Percentiles rank a stretch among this genome's conserved stretches.
phyloP scores from a whole-genome alignment of 352 stramenopile species.

The Phytophthora megakarya region DNA sequence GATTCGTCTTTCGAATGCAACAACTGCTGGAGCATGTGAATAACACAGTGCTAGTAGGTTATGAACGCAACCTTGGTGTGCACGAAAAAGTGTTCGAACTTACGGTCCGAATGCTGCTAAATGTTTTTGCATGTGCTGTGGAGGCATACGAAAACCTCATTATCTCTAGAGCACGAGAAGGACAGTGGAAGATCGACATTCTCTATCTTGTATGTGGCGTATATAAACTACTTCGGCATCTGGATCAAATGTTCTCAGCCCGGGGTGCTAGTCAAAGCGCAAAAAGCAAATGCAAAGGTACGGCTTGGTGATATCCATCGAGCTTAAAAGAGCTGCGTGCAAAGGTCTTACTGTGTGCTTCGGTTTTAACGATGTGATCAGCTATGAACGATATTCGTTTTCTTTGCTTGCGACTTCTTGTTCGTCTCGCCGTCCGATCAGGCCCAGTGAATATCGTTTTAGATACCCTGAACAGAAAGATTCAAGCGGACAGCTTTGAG shows the following conservation, averaged over 20 bases:
- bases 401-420: conserved; percentile 57
- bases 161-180: conserved; percentile 45
- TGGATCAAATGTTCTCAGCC: conserved; percentile 61
- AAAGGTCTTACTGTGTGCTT: conserved; percentile 1
- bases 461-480: conserved; percentile 40
- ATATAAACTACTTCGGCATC: conserved; percentile 49
- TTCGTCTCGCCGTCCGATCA: conserved; percentile 48
- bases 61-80: conserved; percentile 57
- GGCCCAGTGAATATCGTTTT: conserved; percentile 45
- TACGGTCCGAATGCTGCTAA: conserved; percentile 52
- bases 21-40: conserved; percentile 50
- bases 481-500: conserved; percentile 37
- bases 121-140: conserved; percentile 47
- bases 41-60: conserved; percentile 45
- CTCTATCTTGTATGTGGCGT: conserved; percentile 69
- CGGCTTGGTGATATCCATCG: not conserved
- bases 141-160: conserved; percentile 55
- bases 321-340: not conserved
- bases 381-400: conserved; percentile 51
- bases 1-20: conserved; percentile 55
- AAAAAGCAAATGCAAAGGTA: conserved; percentile 46
- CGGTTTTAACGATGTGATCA: conserved; percentile 15
- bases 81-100: conserved; percentile 72
- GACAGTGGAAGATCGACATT: conserved; percentile 79
- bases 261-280: conserved; percentile 22